Conservation (phyloP, 768 basidiomycete species). For the Cystofilobasidium bisporidii region DNA sequence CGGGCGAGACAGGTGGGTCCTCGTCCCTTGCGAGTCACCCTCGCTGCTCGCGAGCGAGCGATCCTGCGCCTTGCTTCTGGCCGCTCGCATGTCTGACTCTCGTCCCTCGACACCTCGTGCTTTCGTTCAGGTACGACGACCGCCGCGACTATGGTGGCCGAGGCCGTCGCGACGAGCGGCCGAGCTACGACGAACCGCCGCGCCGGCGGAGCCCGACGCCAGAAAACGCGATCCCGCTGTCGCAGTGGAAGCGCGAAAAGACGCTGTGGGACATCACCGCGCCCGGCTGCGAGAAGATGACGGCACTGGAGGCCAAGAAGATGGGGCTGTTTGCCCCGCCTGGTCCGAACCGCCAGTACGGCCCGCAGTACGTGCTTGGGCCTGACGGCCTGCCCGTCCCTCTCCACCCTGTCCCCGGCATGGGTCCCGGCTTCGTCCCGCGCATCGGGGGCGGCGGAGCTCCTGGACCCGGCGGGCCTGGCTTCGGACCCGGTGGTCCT, state of each 20-base stretch:
- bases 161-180: conserved; percentile 43
- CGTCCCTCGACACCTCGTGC: background rate
- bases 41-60: background rate
- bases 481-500: conserved; percentile 45
- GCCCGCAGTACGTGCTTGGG: conserved; percentile 45
- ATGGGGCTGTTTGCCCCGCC: conserved; percentile 96
- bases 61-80: background rate
- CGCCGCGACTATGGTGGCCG: conserved; percentile 39
- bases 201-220: conserved; percentile 85
- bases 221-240: conserved; percentile 65
- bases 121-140: conserved; percentile 30
- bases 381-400: conserved; percentile 23
- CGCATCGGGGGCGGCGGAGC: background rate
- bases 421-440: conserved; percentile 5
- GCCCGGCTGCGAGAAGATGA: conserved; percentile 88
- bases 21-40: too few relatives aligned
- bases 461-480: conserved; percentile 39
- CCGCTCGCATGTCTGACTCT: background rate
- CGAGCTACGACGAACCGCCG: conserved; percentile 50
- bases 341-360: conserved; percentile 75
- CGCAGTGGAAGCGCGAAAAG: conserved; percentile 76
- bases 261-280: conserved; percentile 96
- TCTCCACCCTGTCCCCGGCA: conserved; percentile 1
- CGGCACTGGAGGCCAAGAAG: conserved; percentile 94
- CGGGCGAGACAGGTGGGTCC: conserved; percentile 18